A percentile compares a stretch with the other conserved stretches of the same genome.
Conservation (phyloP, 768 basidiomycete species). For the Lentinula aciculospora region DNA sequence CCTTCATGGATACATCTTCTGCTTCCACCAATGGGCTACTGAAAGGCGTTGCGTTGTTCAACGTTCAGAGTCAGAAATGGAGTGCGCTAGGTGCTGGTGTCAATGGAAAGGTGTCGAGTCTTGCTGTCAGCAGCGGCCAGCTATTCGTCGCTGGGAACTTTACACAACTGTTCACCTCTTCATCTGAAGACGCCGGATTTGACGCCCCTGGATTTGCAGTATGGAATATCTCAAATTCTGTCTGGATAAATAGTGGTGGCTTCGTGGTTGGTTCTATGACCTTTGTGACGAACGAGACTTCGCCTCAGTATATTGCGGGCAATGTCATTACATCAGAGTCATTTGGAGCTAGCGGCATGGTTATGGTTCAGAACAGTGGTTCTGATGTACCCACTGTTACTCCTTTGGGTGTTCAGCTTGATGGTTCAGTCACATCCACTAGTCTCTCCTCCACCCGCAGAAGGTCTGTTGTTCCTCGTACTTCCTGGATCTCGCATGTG, state of each 20-base stretch:
- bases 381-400: slow-evolving; percentile 50
- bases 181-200: slow-evolving; percentile 26
- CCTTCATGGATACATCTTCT: slow-evolving; percentile 66
- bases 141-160: slow-evolving; percentile 77
- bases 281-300: slow-evolving; percentile 63
- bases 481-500: slow-evolving; percentile 45
- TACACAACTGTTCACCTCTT: slow-evolving; percentile 34
- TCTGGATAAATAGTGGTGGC: slow-evolving; percentile 74
- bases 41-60: slow-evolving; percentile 63
- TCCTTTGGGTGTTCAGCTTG: slow-evolving; percentile 57
- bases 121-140: slow-evolving; percentile 44
- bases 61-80: slow-evolving; percentile 65
- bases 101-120: slow-evolving; percentile 63
- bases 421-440: slow-evolving; percentile 25
- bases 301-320: slow-evolving; percentile 65
- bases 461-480: slow-evolving; percentile 22
- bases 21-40: slow-evolving; percentile 49
- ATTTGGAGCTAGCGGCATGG: slow-evolving; percentile 77
- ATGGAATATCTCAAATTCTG: slow-evolving; percentile 55
- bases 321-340: slow-evolving; percentile 48
- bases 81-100: slow-evolving; percentile 64
- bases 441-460: slow-evolving; percentile 31
- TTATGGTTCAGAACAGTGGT: slow-evolving; percentile 65
- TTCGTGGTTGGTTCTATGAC: slow-evolving; percentile 68
- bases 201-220: slow-evolving; percentile 61